Percentiles rank a stretch among this genome's conserved stretches.
These are phyloP conservation scores for Arthrinium phaeospermum DNA, from an alignment of 2,329 filamentous ascomycete species.

Conservation along the genomic window DNA sequence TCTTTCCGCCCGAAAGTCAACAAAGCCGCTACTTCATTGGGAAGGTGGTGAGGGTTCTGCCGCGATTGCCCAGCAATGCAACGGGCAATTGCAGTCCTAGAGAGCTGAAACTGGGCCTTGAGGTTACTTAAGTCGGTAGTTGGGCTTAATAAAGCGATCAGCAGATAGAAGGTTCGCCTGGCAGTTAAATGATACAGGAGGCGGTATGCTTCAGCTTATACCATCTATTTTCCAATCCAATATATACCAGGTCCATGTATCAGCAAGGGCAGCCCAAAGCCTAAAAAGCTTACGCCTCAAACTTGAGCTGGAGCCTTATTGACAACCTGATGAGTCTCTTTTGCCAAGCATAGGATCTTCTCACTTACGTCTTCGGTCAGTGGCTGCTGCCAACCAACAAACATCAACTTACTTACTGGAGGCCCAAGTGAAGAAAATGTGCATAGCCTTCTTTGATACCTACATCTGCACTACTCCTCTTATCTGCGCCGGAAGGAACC, in stretches of 20 bases:
- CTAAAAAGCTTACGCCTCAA: background rate
- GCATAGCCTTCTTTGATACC: constrained; percentile 3
- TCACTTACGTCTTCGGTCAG: background rate
- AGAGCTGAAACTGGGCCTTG: background rate
- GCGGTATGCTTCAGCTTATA: background rate
- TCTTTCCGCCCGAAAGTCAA: constrained; percentile 19
- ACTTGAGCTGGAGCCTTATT: background rate
- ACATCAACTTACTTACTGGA: background rate
- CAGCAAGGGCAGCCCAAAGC: background rate
- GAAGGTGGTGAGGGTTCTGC: constrained; percentile 20
- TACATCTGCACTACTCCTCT: background rate
- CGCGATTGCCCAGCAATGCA: background rate
- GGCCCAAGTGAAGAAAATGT: background rate
- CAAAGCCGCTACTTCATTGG: constrained; percentile 2
- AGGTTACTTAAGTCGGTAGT: background rate
- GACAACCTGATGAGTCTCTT: background rate
- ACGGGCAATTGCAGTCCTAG: constrained; percentile 3
- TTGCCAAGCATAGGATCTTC: constrained; percentile 4
- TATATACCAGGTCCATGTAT: background rate
- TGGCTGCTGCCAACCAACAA: background rate
- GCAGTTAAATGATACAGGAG: background rate
- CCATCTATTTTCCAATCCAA: background rate
- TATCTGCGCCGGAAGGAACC: background rate
- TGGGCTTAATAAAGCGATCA: background rate
- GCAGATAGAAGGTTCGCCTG: constrained; percentile 11